Evolutionary conservation across 108 stramenopile genomes (phyloP).

Genomic region (Conticribra guillardii): DNA sequence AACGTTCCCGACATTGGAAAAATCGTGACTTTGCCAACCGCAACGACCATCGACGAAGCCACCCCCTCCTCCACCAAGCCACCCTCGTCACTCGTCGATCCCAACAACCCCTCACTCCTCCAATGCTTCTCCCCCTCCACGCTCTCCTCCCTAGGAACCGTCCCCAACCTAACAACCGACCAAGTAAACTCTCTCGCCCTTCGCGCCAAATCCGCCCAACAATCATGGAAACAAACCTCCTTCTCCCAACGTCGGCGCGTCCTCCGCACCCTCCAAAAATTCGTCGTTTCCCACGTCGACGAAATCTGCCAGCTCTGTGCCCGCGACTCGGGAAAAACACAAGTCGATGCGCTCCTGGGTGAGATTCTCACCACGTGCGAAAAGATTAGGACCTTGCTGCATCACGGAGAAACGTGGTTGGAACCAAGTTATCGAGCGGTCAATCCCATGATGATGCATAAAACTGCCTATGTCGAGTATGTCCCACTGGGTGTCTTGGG

Average conservation of each 20-base stretch:
- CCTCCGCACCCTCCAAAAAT: conserved; percentile 92
- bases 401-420: conserved; percentile 91
- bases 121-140: conserved; percentile 96
- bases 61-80: conserved; percentile 6
- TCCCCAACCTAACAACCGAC: conserved; percentile 76
- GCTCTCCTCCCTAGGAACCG: conserved; percentile 77
- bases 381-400: conserved; percentile 89
- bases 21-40: conserved; percentile 11
- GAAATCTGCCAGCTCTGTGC: conserved; percentile 87
- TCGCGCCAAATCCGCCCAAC: conserved; percentile 88
- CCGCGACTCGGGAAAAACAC: conserved; percentile 91
- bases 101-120: conserved; percentile 59
- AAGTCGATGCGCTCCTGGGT: conserved; percentile 92
- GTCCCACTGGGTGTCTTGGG: conserved; percentile 96
- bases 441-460: conserved; percentile 95
- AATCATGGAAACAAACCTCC: conserved; percentile 86
- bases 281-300: conserved; percentile 85
- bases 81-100: conserved; percentile 46
- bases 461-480: conserved; percentile 95
- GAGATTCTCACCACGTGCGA: conserved; percentile 98
- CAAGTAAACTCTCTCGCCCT: conserved; percentile 77
- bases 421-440: conserved; percentile 70
- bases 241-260: conserved; percentile 91
- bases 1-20: conserved; percentile 33
- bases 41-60: not conserved